Conservation (phyloP, 805 yeast genomes). For the Saturnispora diversa region DNA sequence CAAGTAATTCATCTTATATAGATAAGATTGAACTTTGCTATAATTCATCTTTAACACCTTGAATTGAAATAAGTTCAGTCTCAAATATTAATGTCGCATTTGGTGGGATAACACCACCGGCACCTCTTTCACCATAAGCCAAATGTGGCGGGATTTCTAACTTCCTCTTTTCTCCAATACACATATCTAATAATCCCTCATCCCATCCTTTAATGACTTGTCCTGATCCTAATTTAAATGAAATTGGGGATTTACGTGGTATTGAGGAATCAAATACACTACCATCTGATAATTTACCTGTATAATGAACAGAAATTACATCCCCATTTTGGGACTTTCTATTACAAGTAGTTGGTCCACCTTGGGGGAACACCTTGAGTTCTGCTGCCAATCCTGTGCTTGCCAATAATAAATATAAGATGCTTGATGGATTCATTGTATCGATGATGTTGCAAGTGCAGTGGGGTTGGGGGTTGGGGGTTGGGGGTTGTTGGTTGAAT, state of each 20-base stretch:
- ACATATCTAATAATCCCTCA: constrained; percentile 72
- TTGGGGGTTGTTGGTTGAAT: no score
- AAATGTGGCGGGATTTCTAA: constrained; percentile 70
- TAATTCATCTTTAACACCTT: constrained; percentile 1
- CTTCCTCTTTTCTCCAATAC: constrained; percentile 80
- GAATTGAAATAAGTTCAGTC: constrained; percentile 54
- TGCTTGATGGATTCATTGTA: neutral
- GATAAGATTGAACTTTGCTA: neutral
- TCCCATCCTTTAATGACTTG: constrained; percentile 91
- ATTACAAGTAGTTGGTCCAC: constrained; percentile 48
- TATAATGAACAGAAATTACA: constrained; percentile 65
- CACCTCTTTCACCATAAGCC: constrained; percentile 72
- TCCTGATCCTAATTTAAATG: constrained; percentile 67
- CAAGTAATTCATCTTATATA: neutral
- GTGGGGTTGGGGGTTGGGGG: no score
- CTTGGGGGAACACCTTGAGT: constrained; percentile 29
- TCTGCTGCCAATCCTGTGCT: constrained; percentile 1
- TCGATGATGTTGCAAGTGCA: no score
- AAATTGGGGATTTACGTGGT: constrained; percentile 55
- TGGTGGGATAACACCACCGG: constrained; percentile 64
- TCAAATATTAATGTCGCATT: constrained; percentile 62
- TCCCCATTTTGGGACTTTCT: constrained; percentile 60
- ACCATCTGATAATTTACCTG: constrained; percentile 62
- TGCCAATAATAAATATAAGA: neutral
- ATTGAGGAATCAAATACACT: constrained; percentile 69